A percentile compares a stretch with the other conserved stretches of the same genome.
Conservation (phyloP, 768 basidiomycete species). For the Tulasnella calospora region DNA sequence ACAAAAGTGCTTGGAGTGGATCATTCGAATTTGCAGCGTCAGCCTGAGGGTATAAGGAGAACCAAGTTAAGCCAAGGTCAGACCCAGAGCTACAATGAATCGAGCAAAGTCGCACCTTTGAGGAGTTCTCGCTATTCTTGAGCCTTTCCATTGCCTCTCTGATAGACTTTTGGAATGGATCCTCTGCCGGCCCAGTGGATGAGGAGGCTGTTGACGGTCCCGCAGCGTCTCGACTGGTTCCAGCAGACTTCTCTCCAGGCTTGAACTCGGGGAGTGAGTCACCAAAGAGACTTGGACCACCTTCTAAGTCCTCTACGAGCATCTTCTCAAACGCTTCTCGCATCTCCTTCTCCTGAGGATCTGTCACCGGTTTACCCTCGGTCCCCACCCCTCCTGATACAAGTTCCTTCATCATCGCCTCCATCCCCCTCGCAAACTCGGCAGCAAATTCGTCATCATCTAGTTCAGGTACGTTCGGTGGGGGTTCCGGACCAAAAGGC, state of each 20-base stretch:
- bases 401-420: conserved; percentile 42
- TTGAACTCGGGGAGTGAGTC: conserved; percentile 1
- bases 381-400: conserved; percentile 28
- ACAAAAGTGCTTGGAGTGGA: conserved; percentile 50
- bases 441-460: conserved; percentile 39
- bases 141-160: conserved; percentile 69
- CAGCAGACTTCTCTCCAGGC: conserved; percentile 25
- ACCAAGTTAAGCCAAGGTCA: not conserved
- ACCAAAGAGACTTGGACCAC: conserved; percentile 26
- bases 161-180: conserved; percentile 64
- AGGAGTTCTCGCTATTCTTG: conserved; percentile 57
- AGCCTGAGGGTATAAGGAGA: conserved; percentile 19
- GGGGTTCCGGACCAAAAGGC: conserved; percentile 26
- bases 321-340: conserved; percentile 65
- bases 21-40: conserved; percentile 37
- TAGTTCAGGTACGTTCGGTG: not conserved
- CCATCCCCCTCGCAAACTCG: conserved; percentile 46
- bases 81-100: not conserved
- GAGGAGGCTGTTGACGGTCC: conserved; percentile 15
- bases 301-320: conserved; percentile 60
- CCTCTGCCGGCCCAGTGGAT: conserved; percentile 31
- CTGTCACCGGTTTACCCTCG: conserved; percentile 15
- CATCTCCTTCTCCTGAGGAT: conserved; percentile 32
- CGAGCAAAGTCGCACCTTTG: conserved; percentile 42
- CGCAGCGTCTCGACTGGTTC: conserved; percentile 24